A percentile compares a stretch with the other conserved stretches of the same genome.
These are phyloP conservation scores for Triangularia verruculosa DNA, from an alignment of 2,329 filamentous ascomycete genomes.

Conservation along the genomic window DNA sequence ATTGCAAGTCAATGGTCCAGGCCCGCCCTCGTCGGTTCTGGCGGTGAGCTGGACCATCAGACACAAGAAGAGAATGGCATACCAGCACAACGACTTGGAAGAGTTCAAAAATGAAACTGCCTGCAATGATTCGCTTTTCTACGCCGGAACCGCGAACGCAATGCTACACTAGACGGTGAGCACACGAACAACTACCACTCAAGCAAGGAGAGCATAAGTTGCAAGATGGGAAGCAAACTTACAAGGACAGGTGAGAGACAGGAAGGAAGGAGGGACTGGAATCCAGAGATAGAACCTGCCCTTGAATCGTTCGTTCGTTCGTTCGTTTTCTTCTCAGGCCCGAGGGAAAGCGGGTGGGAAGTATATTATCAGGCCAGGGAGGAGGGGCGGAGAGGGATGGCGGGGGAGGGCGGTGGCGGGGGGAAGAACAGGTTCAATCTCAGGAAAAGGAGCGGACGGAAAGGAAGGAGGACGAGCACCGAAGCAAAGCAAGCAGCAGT, in stretches of 20 bases:
- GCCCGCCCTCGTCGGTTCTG: not conserved
- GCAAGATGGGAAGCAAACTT: not conserved
- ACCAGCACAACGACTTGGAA: slow-evolving; percentile 4
- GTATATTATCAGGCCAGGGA: not conserved
- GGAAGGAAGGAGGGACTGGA: slow-evolving; percentile 1
- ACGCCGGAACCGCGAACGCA: not conserved
- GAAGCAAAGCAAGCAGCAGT: slow-evolving; percentile 5
- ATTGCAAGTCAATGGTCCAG: not conserved
- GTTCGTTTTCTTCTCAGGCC: not conserved
- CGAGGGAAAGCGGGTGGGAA: not conserved
- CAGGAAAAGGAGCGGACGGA: slow-evolving; percentile 9
- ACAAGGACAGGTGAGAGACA: not conserved
- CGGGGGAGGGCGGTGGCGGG: not conserved
- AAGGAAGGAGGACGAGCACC: not conserved
- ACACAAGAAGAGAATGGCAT: not conserved
- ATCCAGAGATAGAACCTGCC: slow-evolving; percentile 2
- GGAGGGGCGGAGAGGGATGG: slow-evolving; percentile 5
- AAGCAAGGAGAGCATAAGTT: not conserved
- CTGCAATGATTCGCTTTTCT: not conserved
- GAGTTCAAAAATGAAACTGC: not conserved
- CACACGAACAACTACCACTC: not conserved
- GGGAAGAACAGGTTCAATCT: not conserved
- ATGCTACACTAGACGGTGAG: not conserved
- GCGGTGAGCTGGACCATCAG: not conserved
- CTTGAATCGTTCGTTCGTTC: not conserved